Evolutionary conservation across 2,329 filamentous ascomycete genomes (phyloP), one percentile per base, ranked within the genome.

Genomic region (Fusarium staphyleae): DNA sequence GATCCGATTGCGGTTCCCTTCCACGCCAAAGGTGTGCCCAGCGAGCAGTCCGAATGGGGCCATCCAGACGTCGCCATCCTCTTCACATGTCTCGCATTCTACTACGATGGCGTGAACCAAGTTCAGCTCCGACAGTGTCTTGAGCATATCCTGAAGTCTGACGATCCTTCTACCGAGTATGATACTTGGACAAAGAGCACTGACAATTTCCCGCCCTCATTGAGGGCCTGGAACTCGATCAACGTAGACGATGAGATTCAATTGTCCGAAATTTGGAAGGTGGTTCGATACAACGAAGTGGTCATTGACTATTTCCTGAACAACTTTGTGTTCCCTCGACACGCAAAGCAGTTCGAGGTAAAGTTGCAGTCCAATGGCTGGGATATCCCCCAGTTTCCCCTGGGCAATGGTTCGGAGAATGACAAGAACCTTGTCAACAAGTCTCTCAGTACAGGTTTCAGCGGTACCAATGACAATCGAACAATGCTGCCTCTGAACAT

Each of bases 381-480:
- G 87, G 87, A 91, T 59, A 74, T 91, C 4, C 84, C 86, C 0
- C 66, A 85, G 76, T 77, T 59, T 5, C 55, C 65, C 1, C 65
- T 47, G 2, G 37, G 30, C 1, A 49, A 36, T 0, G 19, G 36
- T 15, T 14, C 33, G 12, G 34, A 39, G 9, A 39, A 35, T 2
- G 16, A 35, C 8, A 55, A 40, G 26, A 32, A n/a, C 11, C 22
- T n/a, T 1, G 15, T 16, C 6, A 18, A 13, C 32, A 66, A 65
- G 13, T 19, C 64, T 5, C 35, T 79, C 4, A 88, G 86, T 0
- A 89, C 87, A 0, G 88, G 88, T 0, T 91, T 92, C 68, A 88
- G 85, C 12, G 88, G 88, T 0, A 91, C 88, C 0, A 90, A 89
- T 39, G 88, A 91, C 66, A 85, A 82, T 15, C 75, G 80, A 28